phyloP scores from a whole-genome alignment of 257 asterid species.

The Solanum neorickii region DNA sequence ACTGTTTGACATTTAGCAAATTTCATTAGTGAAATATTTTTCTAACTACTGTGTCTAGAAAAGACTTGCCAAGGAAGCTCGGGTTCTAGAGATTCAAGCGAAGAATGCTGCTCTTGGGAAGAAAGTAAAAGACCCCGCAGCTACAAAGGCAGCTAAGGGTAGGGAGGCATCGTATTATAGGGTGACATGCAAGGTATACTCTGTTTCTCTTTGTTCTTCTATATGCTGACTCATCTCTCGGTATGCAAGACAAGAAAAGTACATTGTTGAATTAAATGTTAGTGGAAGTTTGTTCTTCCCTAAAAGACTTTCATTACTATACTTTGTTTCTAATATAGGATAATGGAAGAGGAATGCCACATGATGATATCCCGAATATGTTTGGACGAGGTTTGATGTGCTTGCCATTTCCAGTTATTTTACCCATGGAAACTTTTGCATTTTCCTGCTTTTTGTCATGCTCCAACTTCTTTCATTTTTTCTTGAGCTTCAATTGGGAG shows the following conservation, averaged over 20 bases:
- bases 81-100: slow-evolving; percentile 62
- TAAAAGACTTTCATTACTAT: slow-evolving; percentile 2
- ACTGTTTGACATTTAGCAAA: not conserved
- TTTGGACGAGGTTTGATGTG: slow-evolving; percentile 68
- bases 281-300: not conserved
- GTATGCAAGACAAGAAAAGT: not conserved
- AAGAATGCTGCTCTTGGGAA: slow-evolving; percentile 74
- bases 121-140: slow-evolving; percentile 46
- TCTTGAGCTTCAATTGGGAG: not conserved
- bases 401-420: not conserved
- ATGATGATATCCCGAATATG: slow-evolving; percentile 94
- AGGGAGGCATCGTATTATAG: slow-evolving; percentile 73
- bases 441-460: not conserved
- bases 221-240: not conserved
- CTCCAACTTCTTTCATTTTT: not conserved
- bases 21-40: not conserved
- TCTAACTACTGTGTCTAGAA: slow-evolving; percentile 29
- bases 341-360: slow-evolving; percentile 96
- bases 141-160: slow-evolving; percentile 46
- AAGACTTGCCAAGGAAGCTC: slow-evolving; percentile 93
- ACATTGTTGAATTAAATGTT: not conserved
- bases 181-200: slow-evolving; percentile 70
- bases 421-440: not conserved
- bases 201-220: not conserved
- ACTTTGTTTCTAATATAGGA: slow-evolving; percentile 39